These are phyloP conservation scores for Ascochyta rabiei DNA, from an alignment of 2,329 filamentous ascomycete species.

Conservation along the genomic window DNA sequence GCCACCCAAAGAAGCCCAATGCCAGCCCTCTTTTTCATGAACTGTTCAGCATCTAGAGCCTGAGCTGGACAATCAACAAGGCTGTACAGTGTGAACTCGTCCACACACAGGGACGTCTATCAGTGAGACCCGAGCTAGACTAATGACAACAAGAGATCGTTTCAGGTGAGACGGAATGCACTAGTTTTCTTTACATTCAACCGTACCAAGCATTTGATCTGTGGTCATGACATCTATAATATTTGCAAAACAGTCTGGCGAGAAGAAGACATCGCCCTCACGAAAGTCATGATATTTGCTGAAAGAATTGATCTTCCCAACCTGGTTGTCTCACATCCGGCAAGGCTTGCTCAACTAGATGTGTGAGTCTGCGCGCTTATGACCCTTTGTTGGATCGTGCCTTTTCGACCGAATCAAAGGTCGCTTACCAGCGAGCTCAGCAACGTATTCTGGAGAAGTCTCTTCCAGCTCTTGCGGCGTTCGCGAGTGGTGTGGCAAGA, in stretches of 20 bases:
- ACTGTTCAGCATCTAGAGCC: no score
- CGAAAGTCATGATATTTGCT: no score
- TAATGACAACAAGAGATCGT: not conserved
- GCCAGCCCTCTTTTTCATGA: no score
- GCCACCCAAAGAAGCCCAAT: no score
- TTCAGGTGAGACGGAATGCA: not conserved
- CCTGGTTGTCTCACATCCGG: not conserved
- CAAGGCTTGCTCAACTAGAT: not conserved
- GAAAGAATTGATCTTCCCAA: no score
- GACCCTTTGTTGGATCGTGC: not conserved
- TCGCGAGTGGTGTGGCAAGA: not conserved
- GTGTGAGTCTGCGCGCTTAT: not conserved
- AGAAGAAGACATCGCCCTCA: no score
- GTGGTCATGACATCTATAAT: not conserved
- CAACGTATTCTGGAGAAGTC: not conserved
- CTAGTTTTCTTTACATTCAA: not conserved
- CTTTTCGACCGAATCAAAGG: not conserved
- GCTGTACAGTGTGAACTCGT: constrained; percentile 18
- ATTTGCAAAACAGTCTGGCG: no score
- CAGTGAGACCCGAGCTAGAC: constrained; percentile 15
- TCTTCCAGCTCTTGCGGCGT: not conserved
- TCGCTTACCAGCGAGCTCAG: not conserved
- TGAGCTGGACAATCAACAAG: no score
- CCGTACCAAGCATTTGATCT: not conserved
- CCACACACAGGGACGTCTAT: constrained; percentile 14